Percentiles rank a stretch among this genome's conserved stretches.
Conservation (phyloP, 345 rosid species). For the Eucalyptus tenuipes region DNA sequence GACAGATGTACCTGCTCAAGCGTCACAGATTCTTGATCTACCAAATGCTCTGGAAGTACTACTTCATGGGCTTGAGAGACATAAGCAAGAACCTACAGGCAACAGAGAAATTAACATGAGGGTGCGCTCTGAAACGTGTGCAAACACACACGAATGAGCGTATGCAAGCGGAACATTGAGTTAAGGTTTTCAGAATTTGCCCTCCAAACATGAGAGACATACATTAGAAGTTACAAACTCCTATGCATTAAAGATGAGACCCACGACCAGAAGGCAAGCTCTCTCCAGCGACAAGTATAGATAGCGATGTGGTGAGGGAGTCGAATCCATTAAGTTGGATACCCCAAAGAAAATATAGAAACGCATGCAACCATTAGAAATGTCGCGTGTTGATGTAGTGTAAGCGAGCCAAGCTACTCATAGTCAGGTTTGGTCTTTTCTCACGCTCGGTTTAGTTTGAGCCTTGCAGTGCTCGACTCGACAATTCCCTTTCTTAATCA, state of each 20-base stretch:
- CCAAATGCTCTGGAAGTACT: conserved; percentile 60
- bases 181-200: neutral
- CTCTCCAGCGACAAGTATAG: neutral
- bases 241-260: neutral
- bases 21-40: conserved; percentile 52
- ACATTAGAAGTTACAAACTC: neutral
- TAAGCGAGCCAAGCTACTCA: neutral
- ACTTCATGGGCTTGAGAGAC: conserved; percentile 92
- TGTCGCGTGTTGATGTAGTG: neutral
- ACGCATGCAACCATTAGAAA: neutral
- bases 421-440: neutral
- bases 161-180: neutral
- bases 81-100: conserved; percentile 72
- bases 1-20: conserved; percentile 54
- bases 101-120: neutral
- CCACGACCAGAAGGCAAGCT: neutral
- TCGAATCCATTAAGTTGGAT: neutral
- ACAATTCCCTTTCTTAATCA: neutral
- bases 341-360: neutral
- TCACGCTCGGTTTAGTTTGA: neutral
- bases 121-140: neutral
- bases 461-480: neutral
- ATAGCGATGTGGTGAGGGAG: neutral
- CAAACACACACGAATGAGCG: neutral
- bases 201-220: neutral